Conservation (phyloP, 176 grass and related monocot species). For the Oryza longistaminata region DNA sequence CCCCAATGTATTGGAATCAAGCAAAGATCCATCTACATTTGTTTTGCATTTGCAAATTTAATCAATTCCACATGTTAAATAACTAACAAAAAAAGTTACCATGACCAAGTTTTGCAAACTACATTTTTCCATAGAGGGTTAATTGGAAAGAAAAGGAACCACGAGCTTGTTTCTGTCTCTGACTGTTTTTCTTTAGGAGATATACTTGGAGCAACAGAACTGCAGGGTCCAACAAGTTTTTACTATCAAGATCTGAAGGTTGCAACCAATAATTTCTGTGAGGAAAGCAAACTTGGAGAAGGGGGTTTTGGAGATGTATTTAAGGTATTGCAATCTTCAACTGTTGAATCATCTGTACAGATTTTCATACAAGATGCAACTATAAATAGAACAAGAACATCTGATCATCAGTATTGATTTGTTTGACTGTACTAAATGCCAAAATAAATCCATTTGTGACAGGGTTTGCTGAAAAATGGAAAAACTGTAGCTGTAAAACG, state of each 20-base stretch:
- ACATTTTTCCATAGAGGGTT: background rate
- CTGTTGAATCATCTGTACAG: slow-evolving; percentile 5
- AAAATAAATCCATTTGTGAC: slow-evolving; percentile 31
- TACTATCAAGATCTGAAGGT: slow-evolving; percentile 65
- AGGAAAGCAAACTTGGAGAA: slow-evolving; percentile 77
- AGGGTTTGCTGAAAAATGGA: slow-evolving; percentile 80
- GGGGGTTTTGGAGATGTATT: slow-evolving; percentile 86
- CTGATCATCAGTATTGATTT: slow-evolving; percentile 10
- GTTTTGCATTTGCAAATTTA: background rate
- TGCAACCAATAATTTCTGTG: slow-evolving; percentile 73
- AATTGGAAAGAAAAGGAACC: slow-evolving; percentile 12
- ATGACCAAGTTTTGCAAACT: background rate
- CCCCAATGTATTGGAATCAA: slow-evolving; percentile 28
- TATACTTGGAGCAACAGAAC: slow-evolving; percentile 69
- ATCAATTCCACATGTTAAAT: background rate
- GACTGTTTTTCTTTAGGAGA: slow-evolving; percentile 48
- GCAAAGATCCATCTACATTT: slow-evolving; percentile 4
- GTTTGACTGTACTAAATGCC: background rate
- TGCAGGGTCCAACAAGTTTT: slow-evolving; percentile 67
- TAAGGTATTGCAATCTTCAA: slow-evolving; percentile 48
- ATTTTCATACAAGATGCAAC: background rate
- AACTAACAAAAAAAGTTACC: background rate
- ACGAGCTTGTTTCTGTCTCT: slow-evolving; percentile 20
- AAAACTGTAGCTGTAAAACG: slow-evolving; percentile 78
- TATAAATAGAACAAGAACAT: slow-evolving; percentile 10